Evolutionary conservation across 306 rosid species (phyloP).

Genomic region (Abrus precatorius): DNA sequence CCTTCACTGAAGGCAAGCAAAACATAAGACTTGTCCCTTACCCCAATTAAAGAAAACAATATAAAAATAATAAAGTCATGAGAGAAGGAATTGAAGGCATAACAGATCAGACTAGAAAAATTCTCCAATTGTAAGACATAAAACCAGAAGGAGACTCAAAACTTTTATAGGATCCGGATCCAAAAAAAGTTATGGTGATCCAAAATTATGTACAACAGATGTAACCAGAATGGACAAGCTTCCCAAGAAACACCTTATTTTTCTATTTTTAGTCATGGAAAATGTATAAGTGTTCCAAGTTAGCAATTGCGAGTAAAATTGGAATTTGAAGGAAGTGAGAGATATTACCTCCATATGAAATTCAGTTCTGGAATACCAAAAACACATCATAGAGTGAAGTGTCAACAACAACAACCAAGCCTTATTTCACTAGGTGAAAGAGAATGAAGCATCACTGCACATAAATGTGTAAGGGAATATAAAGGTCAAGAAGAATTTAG

Average conservation of each 20-base stretch:
- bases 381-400: constrained; percentile 37
- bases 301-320: constrained; percentile 19
- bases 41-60: constrained; percentile 23
- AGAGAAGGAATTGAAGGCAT: constrained; percentile 11
- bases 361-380: constrained; percentile 35
- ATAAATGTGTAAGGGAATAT: constrained; percentile 31
- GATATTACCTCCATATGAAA: constrained; percentile 48
- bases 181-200: constrained; percentile 18
- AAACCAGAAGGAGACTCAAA: neutral
- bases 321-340: constrained; percentile 31
- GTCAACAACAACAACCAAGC: too few relatives aligned
- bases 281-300: constrained; percentile 35
- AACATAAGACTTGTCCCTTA: constrained; percentile 41
- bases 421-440: too few relatives aligned
- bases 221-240: too few relatives aligned
- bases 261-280: constrained; percentile 22
- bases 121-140: constrained; percentile 26
- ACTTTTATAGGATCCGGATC: constrained; percentile 15
- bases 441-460: constrained; percentile 50
- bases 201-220: neutral
- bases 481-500: constrained; percentile 37
- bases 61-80: constrained; percentile 13
- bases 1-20: constrained; percentile 37
- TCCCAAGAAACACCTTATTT: constrained; percentile 1
- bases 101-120: constrained; percentile 4